Evolutionary conservation across 129 eudicot genomes (phyloP).

Genomic region (Helichrysum umbraculigerum): DNA sequence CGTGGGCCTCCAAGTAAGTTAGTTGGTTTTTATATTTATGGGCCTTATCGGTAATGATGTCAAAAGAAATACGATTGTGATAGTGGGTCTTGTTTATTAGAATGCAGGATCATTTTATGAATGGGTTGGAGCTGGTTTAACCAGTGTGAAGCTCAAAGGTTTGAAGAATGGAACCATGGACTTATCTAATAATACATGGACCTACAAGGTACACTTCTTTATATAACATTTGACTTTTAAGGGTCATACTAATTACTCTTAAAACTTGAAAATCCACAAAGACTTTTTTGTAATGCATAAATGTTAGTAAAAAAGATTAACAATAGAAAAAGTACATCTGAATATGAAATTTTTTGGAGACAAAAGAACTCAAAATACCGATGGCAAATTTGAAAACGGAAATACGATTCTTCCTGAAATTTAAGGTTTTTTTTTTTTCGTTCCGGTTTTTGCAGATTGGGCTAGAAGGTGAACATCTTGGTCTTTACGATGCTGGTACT

Average conservation of each 20-base stretch:
- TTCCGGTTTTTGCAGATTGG: slow-evolving; percentile 58
- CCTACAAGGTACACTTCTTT: slow-evolving; percentile 61
- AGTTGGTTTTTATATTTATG: not conserved
- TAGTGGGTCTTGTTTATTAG: slow-evolving; percentile 36
- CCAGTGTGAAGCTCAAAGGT: slow-evolving; percentile 62
- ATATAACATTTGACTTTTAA: slow-evolving; percentile 19
- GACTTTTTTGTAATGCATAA: not conserved
- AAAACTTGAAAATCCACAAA: not conserved
- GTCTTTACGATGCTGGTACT: slow-evolving; percentile 50
- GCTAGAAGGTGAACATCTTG: slow-evolving; percentile 70
- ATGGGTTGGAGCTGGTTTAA: slow-evolving; percentile 92
- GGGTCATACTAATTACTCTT: not conserved
- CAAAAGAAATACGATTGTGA: slow-evolving; percentile 10
- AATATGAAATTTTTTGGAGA: not conserved
- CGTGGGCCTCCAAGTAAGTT: slow-evolving; percentile 76
- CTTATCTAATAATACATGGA: slow-evolving; percentile 64
- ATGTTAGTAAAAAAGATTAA: not conserved
- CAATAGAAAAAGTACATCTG: not conserved
- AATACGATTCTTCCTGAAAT: not conserved
- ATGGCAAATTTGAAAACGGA: not conserved
- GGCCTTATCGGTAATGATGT: not conserved
- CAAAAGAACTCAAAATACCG: not conserved
- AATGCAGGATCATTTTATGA: slow-evolving; percentile 90
- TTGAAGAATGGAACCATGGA: slow-evolving; percentile 57
- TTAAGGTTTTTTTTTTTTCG: not conserved